Percentiles rank a stretch among this genome's conserved stretches.
These are phyloP conservation scores for Schizosaccharomyces japonicus DNA, from an alignment of 805 yeast species.

Conservation along the genomic window DNA sequence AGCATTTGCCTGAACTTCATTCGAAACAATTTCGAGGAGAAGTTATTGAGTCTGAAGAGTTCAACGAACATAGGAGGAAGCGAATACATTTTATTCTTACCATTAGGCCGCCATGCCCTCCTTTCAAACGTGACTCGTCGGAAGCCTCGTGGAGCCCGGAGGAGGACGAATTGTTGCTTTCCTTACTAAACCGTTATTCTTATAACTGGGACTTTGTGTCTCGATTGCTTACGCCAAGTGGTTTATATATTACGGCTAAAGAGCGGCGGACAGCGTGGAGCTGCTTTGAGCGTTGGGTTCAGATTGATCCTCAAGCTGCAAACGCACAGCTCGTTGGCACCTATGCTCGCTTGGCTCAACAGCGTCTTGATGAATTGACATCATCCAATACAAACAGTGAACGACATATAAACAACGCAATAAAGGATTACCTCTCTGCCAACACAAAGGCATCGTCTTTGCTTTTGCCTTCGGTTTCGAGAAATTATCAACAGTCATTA, in stretches of 20 bases:
- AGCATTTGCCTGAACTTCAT: not conserved
- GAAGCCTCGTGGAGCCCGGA: conserved; percentile 74
- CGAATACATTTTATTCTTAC: too few species aligned
- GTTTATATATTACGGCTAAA: conserved; percentile 41
- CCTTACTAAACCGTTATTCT: conserved; percentile 60
- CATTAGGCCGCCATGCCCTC: not conserved
- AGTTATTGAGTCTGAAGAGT: too few species aligned
- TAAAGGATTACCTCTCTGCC: not conserved
- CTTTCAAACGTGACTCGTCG: not conserved
- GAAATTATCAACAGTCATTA: conserved; percentile 80
- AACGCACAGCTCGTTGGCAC: conserved; percentile 29
- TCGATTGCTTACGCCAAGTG: conserved; percentile 46
- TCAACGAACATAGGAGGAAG: too few species aligned
- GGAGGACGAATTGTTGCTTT: conserved; percentile 62
- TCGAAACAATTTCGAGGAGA: not conserved
- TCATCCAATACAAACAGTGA: conserved; percentile 74
- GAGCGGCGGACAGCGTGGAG: conserved; percentile 98
- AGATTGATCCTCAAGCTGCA: conserved; percentile 63
- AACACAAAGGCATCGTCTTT: conserved; percentile 87
- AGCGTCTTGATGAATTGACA: conserved; percentile 28
- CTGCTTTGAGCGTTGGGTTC: conserved; percentile 88
- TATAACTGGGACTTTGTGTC: conserved; percentile 88
- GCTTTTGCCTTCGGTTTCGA: conserved; percentile 66
- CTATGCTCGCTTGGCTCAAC: conserved; percentile 4
- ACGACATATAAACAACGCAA: not conserved